Evolutionary conservation across 495 filamentous ascomycete genomes (phyloP), one percentile per base, ranked within the genome.

Genomic region (Penicillium subrubescens): DNA sequence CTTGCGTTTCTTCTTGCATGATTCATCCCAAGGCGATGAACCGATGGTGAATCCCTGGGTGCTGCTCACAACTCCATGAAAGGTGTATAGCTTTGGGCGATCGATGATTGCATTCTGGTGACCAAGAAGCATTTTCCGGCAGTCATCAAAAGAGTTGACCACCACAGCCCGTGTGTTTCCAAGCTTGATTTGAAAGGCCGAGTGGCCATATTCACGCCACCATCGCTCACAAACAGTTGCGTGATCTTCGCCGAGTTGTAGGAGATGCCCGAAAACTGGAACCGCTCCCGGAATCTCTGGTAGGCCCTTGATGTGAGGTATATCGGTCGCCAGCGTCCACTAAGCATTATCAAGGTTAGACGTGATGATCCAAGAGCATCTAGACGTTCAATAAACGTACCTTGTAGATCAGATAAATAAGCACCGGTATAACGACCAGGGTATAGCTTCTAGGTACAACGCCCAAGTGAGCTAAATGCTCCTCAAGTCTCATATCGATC

Each of bases 241-340:
- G 68, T 88, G 84, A 54, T 86, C 82, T 4, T 82, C 82, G 11
- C 85, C 84, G 8, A 87, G 81, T 43, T 79, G 68, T n/a, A 83
- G 73, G 0, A 88, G 77, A 71, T 87, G 82, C 1, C 84, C 84
- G 44, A 81, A 74, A 35, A 86, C 68, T 1, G 84, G 84, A 8
- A 82, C 54, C 7, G 79, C 78, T 6, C 80, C 79, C 6, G 84
- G 84, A 21, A 85, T 82, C 53, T 85, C 82, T 14, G 81, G 82
- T 0, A 87, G 54, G 25, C 81, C 81, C 46, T 75, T 74, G 67
- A 83, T 83, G 56, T 77, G 70, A 0, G 81, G 76, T 23, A 83
- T 80, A 57, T 84, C 81, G n/a, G 79, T 82, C 14, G 62, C 67
- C 12, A 72, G 27, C 11, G 67, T 70, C 25, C 43, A 51, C 66